Conservation (phyloP, 768 basidiomycete species). For the Amanita molliuscula region DNA sequence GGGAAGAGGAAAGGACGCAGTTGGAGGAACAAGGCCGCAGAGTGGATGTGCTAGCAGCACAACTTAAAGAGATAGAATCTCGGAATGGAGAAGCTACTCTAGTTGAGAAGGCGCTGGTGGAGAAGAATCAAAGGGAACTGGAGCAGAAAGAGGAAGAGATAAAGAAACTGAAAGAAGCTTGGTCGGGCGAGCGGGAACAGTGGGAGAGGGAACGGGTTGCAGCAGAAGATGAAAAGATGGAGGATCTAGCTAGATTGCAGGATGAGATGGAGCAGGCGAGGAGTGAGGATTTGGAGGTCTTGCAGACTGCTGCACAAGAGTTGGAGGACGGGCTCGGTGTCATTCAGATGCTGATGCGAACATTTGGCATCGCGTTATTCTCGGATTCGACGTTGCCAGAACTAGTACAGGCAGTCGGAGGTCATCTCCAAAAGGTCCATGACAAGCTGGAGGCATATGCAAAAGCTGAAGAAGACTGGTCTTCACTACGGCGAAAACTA, state of each 20-base stretch:
- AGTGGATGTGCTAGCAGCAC: constrained; percentile 28
- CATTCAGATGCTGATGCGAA: constrained; percentile 41
- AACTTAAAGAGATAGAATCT: constrained; percentile 32
- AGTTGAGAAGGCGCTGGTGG: constrained; percentile 27
- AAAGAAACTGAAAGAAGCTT: constrained; percentile 4
- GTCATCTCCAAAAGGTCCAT: constrained; percentile 42
- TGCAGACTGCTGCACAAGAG: constrained; percentile 32
- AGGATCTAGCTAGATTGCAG: constrained; percentile 33
- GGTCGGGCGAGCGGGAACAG: constrained; percentile 23
- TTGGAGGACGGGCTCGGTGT: constrained; percentile 38
- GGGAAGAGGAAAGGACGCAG: constrained; percentile 38
- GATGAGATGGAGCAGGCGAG: constrained; percentile 38
- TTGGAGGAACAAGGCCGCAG: constrained; percentile 28
- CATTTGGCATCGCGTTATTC: constrained; percentile 45
- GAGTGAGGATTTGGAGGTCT: constrained; percentile 26
- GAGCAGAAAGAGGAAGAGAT: constrained; percentile 29
- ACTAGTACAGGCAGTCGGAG: constrained; percentile 35
- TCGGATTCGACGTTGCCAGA: constrained; percentile 41
- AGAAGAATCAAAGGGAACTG: constrained; percentile 22
- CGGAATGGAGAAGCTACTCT: constrained; percentile 30
- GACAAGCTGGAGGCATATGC: constrained; percentile 30
- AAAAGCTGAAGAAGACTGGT: constrained; percentile 38
- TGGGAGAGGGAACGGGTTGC: constrained; percentile 18
- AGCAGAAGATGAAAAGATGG: constrained; percentile 39
- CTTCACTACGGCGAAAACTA: constrained; percentile 28